Percentiles rank a stretch among this genome's conserved stretches.
These are phyloP conservation scores for Phytophthora vignae DNA, from an alignment of 352 stramenopile species.

Conservation along the genomic window DNA sequence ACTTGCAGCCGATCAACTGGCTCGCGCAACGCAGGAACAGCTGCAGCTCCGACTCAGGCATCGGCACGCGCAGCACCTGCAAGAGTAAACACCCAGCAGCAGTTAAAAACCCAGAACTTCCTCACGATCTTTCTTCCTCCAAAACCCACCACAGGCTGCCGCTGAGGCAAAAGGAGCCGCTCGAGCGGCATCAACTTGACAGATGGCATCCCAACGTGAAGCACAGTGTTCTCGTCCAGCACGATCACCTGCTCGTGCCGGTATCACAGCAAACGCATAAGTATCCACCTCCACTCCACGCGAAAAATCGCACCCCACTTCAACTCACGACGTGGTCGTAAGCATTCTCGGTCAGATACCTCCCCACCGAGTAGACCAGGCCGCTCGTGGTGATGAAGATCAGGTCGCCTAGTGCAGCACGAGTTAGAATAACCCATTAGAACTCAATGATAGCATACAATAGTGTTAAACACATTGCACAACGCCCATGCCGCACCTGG, in stretches of 20 bases:
- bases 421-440: too few species aligned
- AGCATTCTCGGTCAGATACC: slow-evolving; percentile 68
- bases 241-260: slow-evolving; percentile 55
- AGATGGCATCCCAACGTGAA: slow-evolving; percentile 71
- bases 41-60: slow-evolving; percentile 51
- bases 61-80: slow-evolving; percentile 65
- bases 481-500: slow-evolving; percentile 42
- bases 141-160: slow-evolving; percentile 68
- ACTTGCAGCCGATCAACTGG: slow-evolving; percentile 69
- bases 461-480: background rate
- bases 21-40: slow-evolving; percentile 69
- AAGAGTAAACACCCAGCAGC: slow-evolving; percentile 3
- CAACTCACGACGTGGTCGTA: slow-evolving; percentile 75
- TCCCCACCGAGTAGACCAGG: slow-evolving; percentile 70
- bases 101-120: too few species aligned
- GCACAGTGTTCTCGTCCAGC: slow-evolving; percentile 63
- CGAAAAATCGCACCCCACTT: too few species aligned
- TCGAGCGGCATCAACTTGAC: slow-evolving; percentile 70
- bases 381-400: slow-evolving; percentile 86
- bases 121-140: too few species aligned
- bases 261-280: background rate
- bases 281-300: too few species aligned
- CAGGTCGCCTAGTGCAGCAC: slow-evolving; percentile 54
- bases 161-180: slow-evolving; percentile 67
- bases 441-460: too few species aligned